These are phyloP conservation scores for Cubamyces lactineus DNA, from an alignment of 768 basidiomycete genomes.

Conservation along the genomic window DNA sequence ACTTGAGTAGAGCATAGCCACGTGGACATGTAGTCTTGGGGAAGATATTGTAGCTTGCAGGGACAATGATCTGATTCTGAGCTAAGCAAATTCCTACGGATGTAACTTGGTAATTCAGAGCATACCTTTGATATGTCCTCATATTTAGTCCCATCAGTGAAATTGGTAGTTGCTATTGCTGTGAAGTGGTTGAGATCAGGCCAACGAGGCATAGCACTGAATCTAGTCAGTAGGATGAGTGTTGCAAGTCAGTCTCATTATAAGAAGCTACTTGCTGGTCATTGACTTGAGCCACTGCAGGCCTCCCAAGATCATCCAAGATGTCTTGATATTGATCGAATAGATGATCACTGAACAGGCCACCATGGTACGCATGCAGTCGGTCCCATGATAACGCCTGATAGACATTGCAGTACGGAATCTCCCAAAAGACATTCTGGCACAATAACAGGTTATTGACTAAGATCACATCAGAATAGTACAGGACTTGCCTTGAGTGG, in stretches of 20 bases:
- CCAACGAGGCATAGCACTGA: neutral
- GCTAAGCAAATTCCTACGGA: too few relatives aligned
- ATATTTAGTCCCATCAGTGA: conserved; percentile 9
- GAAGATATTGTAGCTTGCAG: too few relatives aligned
- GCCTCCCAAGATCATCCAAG: neutral
- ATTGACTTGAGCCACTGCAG: neutral
- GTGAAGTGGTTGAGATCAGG: neutral
- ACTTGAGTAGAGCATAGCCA: conserved; percentile 32
- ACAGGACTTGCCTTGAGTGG: neutral
- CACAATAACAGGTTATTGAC: too few relatives aligned
- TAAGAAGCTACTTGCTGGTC: neutral
- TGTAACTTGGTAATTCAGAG: too few relatives aligned
- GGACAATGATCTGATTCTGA: too few relatives aligned
- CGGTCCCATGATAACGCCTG: conserved; percentile 20
- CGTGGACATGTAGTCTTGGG: too few relatives aligned
- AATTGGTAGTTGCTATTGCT: neutral
- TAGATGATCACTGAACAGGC: conserved; percentile 21
- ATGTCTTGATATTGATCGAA: neutral
- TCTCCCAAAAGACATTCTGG: conserved; percentile 17
- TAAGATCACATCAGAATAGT: too few relatives aligned
- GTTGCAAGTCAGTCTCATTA: too few relatives aligned
- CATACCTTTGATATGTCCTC: conserved; percentile 6
- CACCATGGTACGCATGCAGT: conserved; percentile 21
- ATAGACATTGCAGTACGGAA: conserved; percentile 13
- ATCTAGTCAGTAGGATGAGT: neutral